Conservation (phyloP, 2,329 filamentous ascomycete genomes). For the Rhynchosporium agropyri region DNA sequence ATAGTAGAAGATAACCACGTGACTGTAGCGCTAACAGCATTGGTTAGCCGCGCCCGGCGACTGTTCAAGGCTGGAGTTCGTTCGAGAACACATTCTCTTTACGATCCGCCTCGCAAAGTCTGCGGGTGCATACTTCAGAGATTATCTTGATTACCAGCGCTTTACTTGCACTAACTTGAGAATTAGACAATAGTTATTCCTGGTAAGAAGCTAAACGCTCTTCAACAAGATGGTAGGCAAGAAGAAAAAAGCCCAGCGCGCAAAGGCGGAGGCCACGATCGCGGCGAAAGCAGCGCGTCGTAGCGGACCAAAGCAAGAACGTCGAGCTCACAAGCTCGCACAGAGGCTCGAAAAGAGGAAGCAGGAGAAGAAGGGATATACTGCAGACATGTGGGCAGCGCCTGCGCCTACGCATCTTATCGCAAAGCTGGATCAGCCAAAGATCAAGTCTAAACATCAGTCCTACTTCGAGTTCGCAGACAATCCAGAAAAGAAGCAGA, state of each 20-base stretch:
- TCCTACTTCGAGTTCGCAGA: slow-evolving; percentile 66
- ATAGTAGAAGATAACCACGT: not conserved
- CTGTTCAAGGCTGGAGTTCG: not conserved
- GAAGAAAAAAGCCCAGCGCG: slow-evolving; percentile 28
- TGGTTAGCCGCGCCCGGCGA: not conserved
- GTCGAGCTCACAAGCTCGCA: slow-evolving; percentile 35
- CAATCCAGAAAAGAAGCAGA: slow-evolving; percentile 62
- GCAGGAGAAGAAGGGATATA: slow-evolving; percentile 36
- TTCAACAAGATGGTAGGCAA: slow-evolving; percentile 25
- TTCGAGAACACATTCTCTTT: slow-evolving; percentile 5
- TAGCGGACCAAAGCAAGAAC: slow-evolving; percentile 30
- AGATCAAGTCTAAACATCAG: slow-evolving; percentile 55
- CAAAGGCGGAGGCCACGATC: slow-evolving; percentile 16
- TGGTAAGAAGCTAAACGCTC: slow-evolving; percentile 17
- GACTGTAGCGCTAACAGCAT: not conserved
- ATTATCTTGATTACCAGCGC: slow-evolving; percentile 27
- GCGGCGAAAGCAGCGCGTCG: slow-evolving; percentile 15
- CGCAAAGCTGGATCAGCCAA: slow-evolving; percentile 40
- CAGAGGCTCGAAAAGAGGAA: slow-evolving; percentile 38
- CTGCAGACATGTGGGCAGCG: slow-evolving; percentile 37
- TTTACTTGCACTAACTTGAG: slow-evolving; percentile 33
- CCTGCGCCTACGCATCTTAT: slow-evolving; percentile 40
- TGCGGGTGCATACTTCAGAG: slow-evolving; percentile 24
- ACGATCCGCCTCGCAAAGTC: slow-evolving; percentile 25
- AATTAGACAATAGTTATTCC: slow-evolving; percentile 8